These are phyloP conservation scores for Trichoderma cornu-damae DNA, from an alignment of 2,329 filamentous ascomycete genomes.

Conservation along the genomic window DNA sequence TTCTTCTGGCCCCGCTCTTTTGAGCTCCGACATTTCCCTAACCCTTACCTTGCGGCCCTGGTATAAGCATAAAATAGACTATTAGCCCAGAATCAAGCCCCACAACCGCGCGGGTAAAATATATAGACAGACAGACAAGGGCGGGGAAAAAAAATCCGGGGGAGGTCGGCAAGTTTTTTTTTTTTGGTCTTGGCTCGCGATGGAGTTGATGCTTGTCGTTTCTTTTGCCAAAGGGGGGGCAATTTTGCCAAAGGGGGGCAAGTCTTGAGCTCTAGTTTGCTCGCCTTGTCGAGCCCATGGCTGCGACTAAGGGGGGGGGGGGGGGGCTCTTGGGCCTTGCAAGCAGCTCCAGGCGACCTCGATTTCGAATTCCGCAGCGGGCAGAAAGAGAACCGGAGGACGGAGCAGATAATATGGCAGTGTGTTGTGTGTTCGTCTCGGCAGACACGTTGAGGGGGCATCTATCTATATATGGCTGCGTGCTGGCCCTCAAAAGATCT, in stretches of 20 bases:
- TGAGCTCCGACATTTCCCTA: background rate
- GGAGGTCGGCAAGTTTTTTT: background rate
- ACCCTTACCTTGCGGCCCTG: background rate
- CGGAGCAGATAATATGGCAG: too few relatives aligned
- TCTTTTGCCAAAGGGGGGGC: too few relatives aligned
- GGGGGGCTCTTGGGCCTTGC: too few relatives aligned
- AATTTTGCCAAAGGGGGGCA: too few relatives aligned
- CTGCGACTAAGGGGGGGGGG: too few relatives aligned
- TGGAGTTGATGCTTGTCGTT: background rate
- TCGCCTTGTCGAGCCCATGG: too few relatives aligned
- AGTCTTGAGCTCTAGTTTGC: too few relatives aligned
- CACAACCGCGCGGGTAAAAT: background rate
- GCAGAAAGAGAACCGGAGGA: too few relatives aligned
- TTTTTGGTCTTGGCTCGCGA: background rate
- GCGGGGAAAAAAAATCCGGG: background rate
- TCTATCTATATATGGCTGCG: background rate
- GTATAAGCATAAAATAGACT: slow-evolving; percentile 13
- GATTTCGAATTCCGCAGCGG: too few relatives aligned
- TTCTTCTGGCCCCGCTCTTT: background rate
- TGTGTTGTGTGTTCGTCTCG: background rate
- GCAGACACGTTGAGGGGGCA: background rate
- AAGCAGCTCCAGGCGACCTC: too few relatives aligned
- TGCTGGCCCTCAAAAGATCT: background rate
- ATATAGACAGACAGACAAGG: background rate
- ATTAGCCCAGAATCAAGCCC: background rate